Evolutionary conservation across 2,329 filamentous ascomycete species (phyloP).

Genomic region (Fusarium sp.): DNA sequence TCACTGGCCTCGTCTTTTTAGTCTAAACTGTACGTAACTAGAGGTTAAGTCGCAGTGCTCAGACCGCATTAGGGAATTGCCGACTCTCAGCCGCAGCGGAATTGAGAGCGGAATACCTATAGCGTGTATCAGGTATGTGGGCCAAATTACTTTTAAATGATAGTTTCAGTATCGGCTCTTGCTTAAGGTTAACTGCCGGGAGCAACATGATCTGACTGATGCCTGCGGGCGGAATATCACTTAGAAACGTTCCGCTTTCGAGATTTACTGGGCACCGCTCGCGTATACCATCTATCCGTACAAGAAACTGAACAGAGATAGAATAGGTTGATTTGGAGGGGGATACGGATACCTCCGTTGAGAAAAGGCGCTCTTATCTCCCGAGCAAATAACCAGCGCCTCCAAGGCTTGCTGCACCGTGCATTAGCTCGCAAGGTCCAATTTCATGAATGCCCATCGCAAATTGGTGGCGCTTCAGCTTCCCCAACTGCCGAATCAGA

Average conservation of each 20-base stretch:
- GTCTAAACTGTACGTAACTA: background rate
- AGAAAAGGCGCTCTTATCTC: slow-evolving; percentile 6
- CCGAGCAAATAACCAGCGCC: background rate
- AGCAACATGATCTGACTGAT: background rate
- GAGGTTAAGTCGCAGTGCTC: slow-evolving; percentile 2
- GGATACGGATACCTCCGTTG: background rate
- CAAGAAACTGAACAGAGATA: too few relatives aligned
- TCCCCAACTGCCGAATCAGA: slow-evolving; percentile 41
- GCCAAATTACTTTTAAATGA: background rate
- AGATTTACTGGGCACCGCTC: too few relatives aligned
- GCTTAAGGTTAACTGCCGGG: background rate
- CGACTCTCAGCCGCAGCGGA: slow-evolving; percentile 32
- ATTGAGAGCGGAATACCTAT: background rate
- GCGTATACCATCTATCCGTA: too few relatives aligned
- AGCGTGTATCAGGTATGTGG: slow-evolving; percentile 32
- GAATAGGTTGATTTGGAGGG: too few relatives aligned
- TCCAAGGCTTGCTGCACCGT: slow-evolving; percentile 4
- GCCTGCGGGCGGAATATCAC: background rate
- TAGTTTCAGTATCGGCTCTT: background rate
- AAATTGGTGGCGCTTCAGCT: slow-evolving; percentile 48
- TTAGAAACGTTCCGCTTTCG: too few relatives aligned
- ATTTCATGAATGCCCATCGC: slow-evolving; percentile 19
- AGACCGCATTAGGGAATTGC: slow-evolving; percentile 17
- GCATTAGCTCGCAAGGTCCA: slow-evolving; percentile 15
- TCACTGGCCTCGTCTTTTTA: background rate